Evolutionary conservation across 2,329 filamentous ascomycete genomes (phyloP), one percentile per base, ranked within the genome.

Genomic region (Hymenoscyphus scutula): DNA sequence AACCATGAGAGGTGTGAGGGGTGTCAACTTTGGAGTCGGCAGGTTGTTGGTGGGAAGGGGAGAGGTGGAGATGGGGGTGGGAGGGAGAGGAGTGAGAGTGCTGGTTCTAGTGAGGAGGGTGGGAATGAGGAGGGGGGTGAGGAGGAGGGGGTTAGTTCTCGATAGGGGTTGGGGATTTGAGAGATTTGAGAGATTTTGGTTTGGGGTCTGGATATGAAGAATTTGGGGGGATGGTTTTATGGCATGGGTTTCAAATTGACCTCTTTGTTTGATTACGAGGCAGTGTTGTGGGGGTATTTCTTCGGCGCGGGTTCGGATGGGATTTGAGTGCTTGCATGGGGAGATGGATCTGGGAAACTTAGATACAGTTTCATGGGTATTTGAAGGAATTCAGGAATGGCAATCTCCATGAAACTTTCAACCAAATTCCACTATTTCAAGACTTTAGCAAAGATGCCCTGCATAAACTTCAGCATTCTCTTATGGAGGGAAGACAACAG

Each of bases 21-120:
- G 1, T 64, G 62, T 41, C 45, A 55, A 13, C 45, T 61, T 17
- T 64, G 58, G 58, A 48, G 32, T 61, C 34, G 62, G 11, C 62
- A 61, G 27, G 25, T 64, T n/a, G 37, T 29, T 23, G 60, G 51
- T 19, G 51, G 51, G 51, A 30, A 29, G 23, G 11, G 51, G 23
- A 5, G 23, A 4, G 25, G 23, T 53, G 19, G 19, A 27, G 11
- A 25, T 27, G 23, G 11, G 5, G 23, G 23, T 27, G 23, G 51
- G 11, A 17, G 11, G 17, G 51, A 30, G 3, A 19, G 25, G 4
- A 30, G 11, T 23, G 51, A 30, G 51, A n/a, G 13, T n/a, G n/a
- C 30, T 17, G 19, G 53, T 54, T 10, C 23, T 29, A 17, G 25
- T 8, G 15, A 54, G 23, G 25, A 10, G 3, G 19, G 15, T 23